phyloP scores from a whole-genome alignment of 345 rosid species.

The Eucalyptus pauciflora region DNA sequence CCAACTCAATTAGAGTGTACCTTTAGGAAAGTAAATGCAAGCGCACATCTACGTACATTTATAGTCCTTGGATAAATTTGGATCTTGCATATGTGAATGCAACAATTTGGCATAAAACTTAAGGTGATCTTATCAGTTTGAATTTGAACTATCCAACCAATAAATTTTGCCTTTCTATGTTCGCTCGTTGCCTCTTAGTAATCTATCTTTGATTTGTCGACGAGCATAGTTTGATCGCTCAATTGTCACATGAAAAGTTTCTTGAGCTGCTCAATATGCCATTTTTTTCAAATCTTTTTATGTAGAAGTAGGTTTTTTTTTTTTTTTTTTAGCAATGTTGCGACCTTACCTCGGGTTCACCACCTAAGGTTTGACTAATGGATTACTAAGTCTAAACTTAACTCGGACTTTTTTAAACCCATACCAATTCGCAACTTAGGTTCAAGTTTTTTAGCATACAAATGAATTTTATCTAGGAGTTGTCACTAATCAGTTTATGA shows the following conservation, averaged over 20 bases:
- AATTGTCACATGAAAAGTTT: neutral
- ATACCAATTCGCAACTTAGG: no score
- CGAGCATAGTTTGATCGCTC: neutral
- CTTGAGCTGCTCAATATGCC: neutral
- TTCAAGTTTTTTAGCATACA: no score
- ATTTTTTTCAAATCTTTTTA: neutral
- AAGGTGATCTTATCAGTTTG: neutral
- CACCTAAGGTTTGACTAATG: no score
- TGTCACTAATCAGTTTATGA: no score
- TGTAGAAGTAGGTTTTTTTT: neutral
- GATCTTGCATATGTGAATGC: neutral
- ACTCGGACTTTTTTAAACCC: rapidly evolving
- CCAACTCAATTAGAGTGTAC: neutral
- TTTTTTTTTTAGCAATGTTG: no score
- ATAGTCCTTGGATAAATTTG: neutral
- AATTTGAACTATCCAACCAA: neutral
- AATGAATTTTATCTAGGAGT: no score
- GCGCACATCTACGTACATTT: neutral
- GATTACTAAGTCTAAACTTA: rapidly evolving
- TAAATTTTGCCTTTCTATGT: neutral
- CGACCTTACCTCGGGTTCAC: no score
- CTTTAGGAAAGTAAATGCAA: neutral
- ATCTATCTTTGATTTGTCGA: neutral
- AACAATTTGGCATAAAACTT: neutral
- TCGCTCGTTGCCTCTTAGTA: neutral